Evolutionary conservation across 495 filamentous ascomycete genomes (phyloP).

Genomic region (Ramalina intermedia): DNA sequence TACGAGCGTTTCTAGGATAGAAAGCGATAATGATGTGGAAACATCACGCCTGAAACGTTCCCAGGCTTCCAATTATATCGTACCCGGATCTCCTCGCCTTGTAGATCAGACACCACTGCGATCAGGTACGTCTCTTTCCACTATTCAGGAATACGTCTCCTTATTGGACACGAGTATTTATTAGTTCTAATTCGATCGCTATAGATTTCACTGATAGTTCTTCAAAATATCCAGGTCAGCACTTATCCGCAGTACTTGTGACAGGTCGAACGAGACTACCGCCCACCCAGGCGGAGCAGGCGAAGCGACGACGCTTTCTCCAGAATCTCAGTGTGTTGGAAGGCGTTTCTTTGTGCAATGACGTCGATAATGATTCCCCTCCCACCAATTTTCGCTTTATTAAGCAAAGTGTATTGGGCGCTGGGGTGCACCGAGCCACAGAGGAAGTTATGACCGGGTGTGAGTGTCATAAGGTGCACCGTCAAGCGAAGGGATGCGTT

Average conservation of each 20-base stretch:
- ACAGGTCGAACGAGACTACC: neutral
- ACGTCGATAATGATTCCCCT: conserved; percentile 11
- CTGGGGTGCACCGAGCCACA: conserved; percentile 19
- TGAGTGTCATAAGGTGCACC: conserved; percentile 21
- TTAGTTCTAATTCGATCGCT: too few species aligned
- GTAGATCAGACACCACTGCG: too few species aligned
- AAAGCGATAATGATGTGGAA: too few species aligned
- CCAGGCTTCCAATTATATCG: too few species aligned
- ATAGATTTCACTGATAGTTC: too few species aligned
- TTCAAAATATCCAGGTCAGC: too few species aligned
- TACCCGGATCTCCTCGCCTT: too few species aligned
- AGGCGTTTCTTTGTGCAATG: conserved; percentile 7
- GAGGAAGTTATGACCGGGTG: conserved; percentile 31
- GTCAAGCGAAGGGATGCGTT: conserved; percentile 19
- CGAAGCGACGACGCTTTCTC: conserved; percentile 2
- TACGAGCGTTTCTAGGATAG: too few species aligned
- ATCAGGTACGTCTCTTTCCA: too few species aligned
- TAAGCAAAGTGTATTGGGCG: conserved; percentile 24
- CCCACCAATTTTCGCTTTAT: conserved; percentile 29
- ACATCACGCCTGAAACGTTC: too few species aligned
- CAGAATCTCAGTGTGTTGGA: conserved; percentile 1
- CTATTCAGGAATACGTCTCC: too few species aligned
- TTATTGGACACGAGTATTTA: too few species aligned
- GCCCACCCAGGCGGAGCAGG: conserved; percentile 4
- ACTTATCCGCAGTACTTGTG: neutral